A percentile compares a stretch with the other conserved stretches of the same genome.
Evolutionary conservation across 352 stramenopile genomes (phyloP).

Genomic region (Phytophthora pistaciae): DNA sequence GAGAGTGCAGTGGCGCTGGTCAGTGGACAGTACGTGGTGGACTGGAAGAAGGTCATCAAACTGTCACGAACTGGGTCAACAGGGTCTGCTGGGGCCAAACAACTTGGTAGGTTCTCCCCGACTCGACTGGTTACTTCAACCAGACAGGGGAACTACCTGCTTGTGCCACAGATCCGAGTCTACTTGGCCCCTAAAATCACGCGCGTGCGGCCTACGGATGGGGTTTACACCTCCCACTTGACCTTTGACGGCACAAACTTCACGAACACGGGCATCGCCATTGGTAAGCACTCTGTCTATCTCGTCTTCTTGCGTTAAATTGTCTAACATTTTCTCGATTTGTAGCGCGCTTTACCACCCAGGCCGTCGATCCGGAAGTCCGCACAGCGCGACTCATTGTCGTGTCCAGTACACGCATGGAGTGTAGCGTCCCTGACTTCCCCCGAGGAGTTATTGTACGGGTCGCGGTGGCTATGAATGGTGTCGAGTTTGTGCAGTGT

Average conservation of each 20-base stretch:
- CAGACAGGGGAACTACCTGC: conserved; percentile 15
- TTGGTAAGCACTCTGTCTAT: conserved; percentile 40
- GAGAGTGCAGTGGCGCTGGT: conserved; percentile 20
- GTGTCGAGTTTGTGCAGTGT: conserved; percentile 66
- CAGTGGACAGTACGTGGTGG: conserved; percentile 34
- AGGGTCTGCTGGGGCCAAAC: neutral
- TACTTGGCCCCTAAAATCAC: conserved; percentile 59
- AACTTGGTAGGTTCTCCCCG: neutral
- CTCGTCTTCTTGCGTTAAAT: neutral
- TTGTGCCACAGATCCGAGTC: conserved; percentile 50
- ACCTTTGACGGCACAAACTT: conserved; percentile 66
- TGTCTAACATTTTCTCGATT: neutral
- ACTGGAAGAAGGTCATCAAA: conserved; percentile 26
- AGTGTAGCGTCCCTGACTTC: conserved; percentile 72
- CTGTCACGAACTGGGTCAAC: neutral
- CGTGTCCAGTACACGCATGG: conserved; percentile 56
- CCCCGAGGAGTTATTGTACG: conserved; percentile 56
- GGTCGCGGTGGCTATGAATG: conserved; percentile 70
- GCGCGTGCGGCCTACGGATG: conserved; percentile 56
- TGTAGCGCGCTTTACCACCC: conserved; percentile 56
- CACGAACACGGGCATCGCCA: conserved; percentile 53
- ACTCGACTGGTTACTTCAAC: neutral
- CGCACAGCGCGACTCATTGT: conserved; percentile 46
- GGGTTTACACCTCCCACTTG: conserved; percentile 69
- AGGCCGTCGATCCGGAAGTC: conserved; percentile 39